A percentile compares a stretch with the other conserved stretches of the same genome.
phyloP scores from a whole-genome alignment of 2,329 filamentous ascomycete species.

The Zymoseptoria passerinii region DNA sequence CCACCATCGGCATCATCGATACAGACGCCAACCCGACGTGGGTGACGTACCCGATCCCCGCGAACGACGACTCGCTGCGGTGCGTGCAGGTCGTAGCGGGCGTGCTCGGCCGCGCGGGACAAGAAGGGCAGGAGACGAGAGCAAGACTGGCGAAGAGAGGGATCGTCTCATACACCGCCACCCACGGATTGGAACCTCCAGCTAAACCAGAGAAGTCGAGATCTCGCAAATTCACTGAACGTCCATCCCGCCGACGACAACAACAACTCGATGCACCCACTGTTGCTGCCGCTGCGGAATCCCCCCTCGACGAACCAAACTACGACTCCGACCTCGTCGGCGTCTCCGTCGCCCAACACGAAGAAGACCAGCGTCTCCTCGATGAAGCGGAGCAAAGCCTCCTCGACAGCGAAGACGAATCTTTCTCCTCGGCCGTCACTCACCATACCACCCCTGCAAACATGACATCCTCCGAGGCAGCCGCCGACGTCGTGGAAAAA shows the following conservation, averaged over 20 bases:
- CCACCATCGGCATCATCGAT: conserved; percentile 90
- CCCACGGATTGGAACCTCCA: conserved; percentile 22
- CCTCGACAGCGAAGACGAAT: background rate
- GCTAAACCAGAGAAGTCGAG: background rate
- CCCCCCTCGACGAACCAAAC: conserved; percentile 1
- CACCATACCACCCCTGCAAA: background rate
- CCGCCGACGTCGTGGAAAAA: background rate
- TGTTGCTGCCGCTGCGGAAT: background rate
- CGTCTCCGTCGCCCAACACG: conserved; percentile 10
- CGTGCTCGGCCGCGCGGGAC: conserved; percentile 73
- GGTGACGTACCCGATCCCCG: conserved; percentile 93
- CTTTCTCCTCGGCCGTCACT: background rate
- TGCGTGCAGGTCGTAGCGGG: conserved; percentile 74
- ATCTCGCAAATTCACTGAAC: background rate
- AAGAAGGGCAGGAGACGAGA: conserved; percentile 64
- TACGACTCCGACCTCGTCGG: conserved; percentile 9
- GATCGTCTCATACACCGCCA: conserved; percentile 49
- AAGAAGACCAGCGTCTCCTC: conserved; percentile 8
- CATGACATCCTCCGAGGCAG: background rate
- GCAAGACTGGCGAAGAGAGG: conserved; percentile 55
- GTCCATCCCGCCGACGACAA: background rate
- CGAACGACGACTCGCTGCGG: conserved; percentile 92
- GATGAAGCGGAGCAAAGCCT: background rate
- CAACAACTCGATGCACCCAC: background rate
- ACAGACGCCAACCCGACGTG: conserved; percentile 86